phyloP scores from a whole-genome alignment of 768 basidiomycete genomes.

The Megacollybia marginata region DNA sequence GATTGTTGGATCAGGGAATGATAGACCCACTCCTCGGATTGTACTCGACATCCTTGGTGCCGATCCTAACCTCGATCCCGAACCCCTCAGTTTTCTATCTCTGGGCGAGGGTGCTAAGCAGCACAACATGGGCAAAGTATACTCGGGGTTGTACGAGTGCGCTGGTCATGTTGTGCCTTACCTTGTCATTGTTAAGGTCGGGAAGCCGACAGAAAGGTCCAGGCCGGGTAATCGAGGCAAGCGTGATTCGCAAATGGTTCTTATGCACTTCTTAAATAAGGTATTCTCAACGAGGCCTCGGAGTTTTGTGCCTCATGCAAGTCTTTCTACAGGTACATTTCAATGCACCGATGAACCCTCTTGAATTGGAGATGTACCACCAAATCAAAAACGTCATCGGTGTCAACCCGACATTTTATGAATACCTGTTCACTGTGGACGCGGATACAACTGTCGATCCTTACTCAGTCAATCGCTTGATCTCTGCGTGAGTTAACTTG shows the following conservation, averaged over 20 bases:
- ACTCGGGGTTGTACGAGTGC: conserved; percentile 92
- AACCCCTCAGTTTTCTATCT: conserved; percentile 89
- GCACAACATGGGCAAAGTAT: conserved; percentile 98
- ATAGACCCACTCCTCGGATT: conserved; percentile 92
- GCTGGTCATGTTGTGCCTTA: conserved; percentile 95
- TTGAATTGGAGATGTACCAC: conserved; percentile 98
- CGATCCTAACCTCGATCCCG: conserved; percentile 88
- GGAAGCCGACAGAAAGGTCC: conserved; percentile 89
- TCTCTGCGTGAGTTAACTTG: conserved; percentile 72
- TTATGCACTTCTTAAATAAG: conserved; percentile 99
- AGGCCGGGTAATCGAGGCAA: conserved; percentile 97
- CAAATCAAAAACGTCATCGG: conserved; percentile 99
- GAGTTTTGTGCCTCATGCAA: conserved; percentile 3
- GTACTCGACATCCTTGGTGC: conserved; percentile 95
- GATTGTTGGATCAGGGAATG: conserved; percentile 96
- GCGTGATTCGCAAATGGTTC: conserved; percentile 91
- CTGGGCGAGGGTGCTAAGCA: conserved; percentile 94
- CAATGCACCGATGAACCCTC: conserved; percentile 90
- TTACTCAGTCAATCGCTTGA: conserved; percentile 79
- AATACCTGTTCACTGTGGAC: conserved; percentile 89
- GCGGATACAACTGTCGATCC: conserved; percentile 93
- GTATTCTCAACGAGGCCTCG: conserved; percentile 23
- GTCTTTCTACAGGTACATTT: conserved; percentile 73
- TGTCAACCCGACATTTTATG: conserved; percentile 97
- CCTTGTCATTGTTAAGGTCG: conserved; percentile 85